phyloP scores from a whole-genome alignment of 352 stramenopile species.

The Phytophthora lateralis region DNA sequence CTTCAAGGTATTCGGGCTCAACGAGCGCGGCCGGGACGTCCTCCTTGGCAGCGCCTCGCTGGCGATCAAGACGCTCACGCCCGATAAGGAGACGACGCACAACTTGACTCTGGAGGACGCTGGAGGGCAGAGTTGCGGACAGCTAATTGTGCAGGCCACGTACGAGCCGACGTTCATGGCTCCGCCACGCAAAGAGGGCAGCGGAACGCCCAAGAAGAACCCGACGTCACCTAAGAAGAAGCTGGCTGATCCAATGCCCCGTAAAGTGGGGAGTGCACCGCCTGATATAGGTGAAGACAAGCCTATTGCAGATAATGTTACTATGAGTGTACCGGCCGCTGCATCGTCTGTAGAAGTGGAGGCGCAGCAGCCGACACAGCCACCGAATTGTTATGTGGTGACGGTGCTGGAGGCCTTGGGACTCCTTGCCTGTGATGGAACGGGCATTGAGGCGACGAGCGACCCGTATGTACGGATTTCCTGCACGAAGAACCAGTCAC shows the following conservation, averaged over 20 bases:
- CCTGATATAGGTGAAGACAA: conserved; percentile 18
- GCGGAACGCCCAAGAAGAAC: conserved; percentile 9
- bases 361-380: conserved; percentile 1
- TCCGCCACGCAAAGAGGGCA: conserved; percentile 12
- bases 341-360: neutral
- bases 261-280: neutral
- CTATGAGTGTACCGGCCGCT: neutral
- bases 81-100: conserved; percentile 44
- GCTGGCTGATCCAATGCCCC: conserved; percentile 2
- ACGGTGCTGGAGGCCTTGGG: conserved; percentile 67
- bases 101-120: conserved; percentile 32
- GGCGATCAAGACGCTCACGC: conserved; percentile 37
- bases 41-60: conserved; percentile 49
- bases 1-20: conserved; percentile 65
- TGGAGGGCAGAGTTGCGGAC: conserved; percentile 32
- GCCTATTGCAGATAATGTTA: neutral
- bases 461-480: conserved; percentile 70
- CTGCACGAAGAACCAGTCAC: conserved; percentile 59
- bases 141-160: conserved; percentile 44
- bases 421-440: conserved; percentile 59
- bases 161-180: conserved; percentile 54
- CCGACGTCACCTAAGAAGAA: conserved; percentile 12
- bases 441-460: conserved; percentile 59
- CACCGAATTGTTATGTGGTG: conserved; percentile 69
- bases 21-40: conserved; percentile 42